Conservation (phyloP, 164 flowering plant species). For the Paratinospora sagittata region DNA sequence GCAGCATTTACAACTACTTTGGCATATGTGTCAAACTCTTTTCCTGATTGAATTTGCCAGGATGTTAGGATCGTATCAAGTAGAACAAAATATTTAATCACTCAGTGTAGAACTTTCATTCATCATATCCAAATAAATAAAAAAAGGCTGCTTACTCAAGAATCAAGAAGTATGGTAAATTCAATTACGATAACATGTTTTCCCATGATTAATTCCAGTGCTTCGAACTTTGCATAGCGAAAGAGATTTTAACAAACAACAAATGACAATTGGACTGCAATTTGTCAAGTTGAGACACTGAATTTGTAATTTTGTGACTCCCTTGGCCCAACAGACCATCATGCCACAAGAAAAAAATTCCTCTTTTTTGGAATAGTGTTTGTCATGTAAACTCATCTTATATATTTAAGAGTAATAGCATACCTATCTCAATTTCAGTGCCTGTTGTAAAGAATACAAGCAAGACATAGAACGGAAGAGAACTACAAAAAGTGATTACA, state of each 20-base stretch:
- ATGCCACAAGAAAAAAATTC: neutral
- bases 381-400: neutral
- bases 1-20: slow-evolving; percentile 94
- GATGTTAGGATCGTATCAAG: slow-evolving; percentile 20
- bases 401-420: neutral
- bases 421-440: neutral
- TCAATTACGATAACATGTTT: neutral
- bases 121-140: neutral
- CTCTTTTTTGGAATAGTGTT: neutral
- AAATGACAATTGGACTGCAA: neutral
- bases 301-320: neutral
- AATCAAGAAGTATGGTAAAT: neutral
- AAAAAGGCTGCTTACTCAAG: neutral
- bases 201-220: neutral
- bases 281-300: neutral
- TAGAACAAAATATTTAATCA: slow-evolving; percentile 15
- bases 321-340: neutral
- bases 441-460: neutral
- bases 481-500: neutral
- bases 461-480: neutral
- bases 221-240: neutral
- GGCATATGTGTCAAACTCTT: slow-evolving; percentile 86
- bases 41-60: slow-evolving; percentile 48
- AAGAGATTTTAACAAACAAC: neutral
- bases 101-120: neutral